Evolutionary conservation across 2,329 filamentous ascomycete species (phyloP), one percentile per base, ranked within the genome.

Genomic region (Ceratocystis albifundus): DNA sequence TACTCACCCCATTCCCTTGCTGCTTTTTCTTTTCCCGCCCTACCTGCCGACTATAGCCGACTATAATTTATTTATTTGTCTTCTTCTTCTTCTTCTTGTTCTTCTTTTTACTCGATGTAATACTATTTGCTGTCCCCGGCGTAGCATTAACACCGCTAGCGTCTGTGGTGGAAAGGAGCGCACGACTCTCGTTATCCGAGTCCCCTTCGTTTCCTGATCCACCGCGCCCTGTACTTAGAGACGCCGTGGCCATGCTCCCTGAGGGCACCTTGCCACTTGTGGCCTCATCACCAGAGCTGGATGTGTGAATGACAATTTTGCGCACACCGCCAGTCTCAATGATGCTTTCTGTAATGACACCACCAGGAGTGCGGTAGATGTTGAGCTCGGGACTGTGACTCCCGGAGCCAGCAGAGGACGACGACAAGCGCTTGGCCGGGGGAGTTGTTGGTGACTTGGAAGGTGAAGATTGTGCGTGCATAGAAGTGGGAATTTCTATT

Each of bases 301-400:
- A 72, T 5, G 74, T 75, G 68, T 76, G 75, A 12, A 93, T 78
- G 0, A 93, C 83, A 57, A 90, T 83, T 75, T 93, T 93, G 69
- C 84, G 84, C 64, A 91, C 81, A 1, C 89, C 89, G 66, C 86
- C 84, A 1, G 86, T 79, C 71, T 92, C 87, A 66, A 91, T 78
- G n/a, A 89, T 78, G 68, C 88, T 89, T 74, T 92, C 88, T 0
- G 88, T 90, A 71, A 92, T 90, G 73, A 86, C 89, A 32, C 89
- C 88, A 70, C 86, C 89, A 66, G 88, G 80, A 4, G 86, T 85
- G 10, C 80, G 66, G 41, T 71, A 71, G 17, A 67, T 46, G 20
- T 70, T 69, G n/a, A 64, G 25, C n/a, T 61, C 44, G 8, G 62
- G 20, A 53, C 30, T 57, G 17, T 45, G 46, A 28, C 22, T 64